A percentile compares a stretch with the other conserved stretches of the same genome.
Evolutionary conservation across 2,329 filamentous ascomycete genomes (phyloP).

Genomic region (Phaeosphaeria sp.): DNA sequence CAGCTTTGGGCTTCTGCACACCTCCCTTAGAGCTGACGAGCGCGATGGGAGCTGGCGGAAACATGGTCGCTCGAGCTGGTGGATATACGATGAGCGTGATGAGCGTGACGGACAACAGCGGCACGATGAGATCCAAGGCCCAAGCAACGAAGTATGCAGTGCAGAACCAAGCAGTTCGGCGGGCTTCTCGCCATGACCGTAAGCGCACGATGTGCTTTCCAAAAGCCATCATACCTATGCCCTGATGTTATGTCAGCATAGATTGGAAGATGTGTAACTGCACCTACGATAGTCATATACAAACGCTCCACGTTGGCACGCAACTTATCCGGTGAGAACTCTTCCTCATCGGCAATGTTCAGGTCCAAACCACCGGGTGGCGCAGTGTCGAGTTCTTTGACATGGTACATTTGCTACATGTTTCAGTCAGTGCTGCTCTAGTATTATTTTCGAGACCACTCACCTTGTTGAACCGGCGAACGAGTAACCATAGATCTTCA

Average conservation of each 20-base stretch:
- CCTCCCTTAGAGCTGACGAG: slow-evolving; percentile 75
- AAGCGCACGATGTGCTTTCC: slow-evolving; percentile 79
- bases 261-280: background rate
- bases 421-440: slow-evolving; percentile 24
- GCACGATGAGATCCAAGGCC: slow-evolving; percentile 74
- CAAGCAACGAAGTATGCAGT: slow-evolving; percentile 70
- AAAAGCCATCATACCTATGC: slow-evolving; percentile 69
- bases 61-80: slow-evolving; percentile 67
- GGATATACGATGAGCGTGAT: slow-evolving; percentile 73
- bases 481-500: slow-evolving; percentile 75
- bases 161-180: slow-evolving; percentile 72
- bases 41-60: slow-evolving; percentile 79
- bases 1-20: slow-evolving; percentile 77
- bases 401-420: slow-evolving; percentile 67
- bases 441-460: background rate
- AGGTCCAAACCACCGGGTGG: slow-evolving; percentile 76
- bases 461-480: slow-evolving; percentile 77
- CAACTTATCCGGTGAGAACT: slow-evolving; percentile 85
- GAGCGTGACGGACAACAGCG: slow-evolving; percentile 64
- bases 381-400: slow-evolving; percentile 69
- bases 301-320: slow-evolving; percentile 78
- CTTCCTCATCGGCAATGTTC: slow-evolving; percentile 81
- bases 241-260: slow-evolving; percentile 28
- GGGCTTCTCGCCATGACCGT: slow-evolving; percentile 78
- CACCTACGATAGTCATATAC: slow-evolving; percentile 74